Evolutionary conservation across 2,329 filamentous ascomycete species (phyloP), one percentile per base, ranked within the genome.

Genomic region (Phialemoniopsis sp.): DNA sequence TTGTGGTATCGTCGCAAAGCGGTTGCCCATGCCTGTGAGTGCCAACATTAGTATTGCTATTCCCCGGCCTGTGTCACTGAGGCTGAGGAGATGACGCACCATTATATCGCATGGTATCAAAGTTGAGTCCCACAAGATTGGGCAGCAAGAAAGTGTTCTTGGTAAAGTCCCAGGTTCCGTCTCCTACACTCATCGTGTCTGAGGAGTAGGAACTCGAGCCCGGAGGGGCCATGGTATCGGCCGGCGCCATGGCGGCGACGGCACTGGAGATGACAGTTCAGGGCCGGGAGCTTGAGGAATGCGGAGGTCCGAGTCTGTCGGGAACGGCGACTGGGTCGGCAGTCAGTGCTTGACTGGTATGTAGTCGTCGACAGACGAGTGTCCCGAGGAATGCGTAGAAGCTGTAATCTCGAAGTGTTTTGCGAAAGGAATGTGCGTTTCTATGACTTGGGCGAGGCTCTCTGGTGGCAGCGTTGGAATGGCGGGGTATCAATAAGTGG

Each of bases 91-190:
- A 34, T 3, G 12, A 42, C 70, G 50, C 66, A 88, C 85, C 87
- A 75, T 93, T 93, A 64, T 89, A 89, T 57, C 76, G 80, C 81
- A 87, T 90, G 6, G 87, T 90, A 36, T 83, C 84, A 58, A 88
- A 87, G 57, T 89, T 87, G 47, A 88, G 63, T 8, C 85, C 86
- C 52, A 82, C 70, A 34, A 93, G 66, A 54, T 89, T 89, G 29
- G 87, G 87, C 37, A 93, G 66, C 39, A 93, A 66, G 57, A 91
- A 93, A 14, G 77, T 81, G 55, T 90, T 88, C 57, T 83, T 83
- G 43, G 74, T 71, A 41, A 84, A 83, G 53, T 90, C 84, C 87
- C 87, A 93, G 28, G 87, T 91, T 16, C 87, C 87, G 57, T 91
- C 87, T 46, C 87, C 87, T 13, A 91, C 86, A 40, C 70, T 73